Conservation (phyloP, 345 rosid species). For the Erodium maritimum region DNA sequence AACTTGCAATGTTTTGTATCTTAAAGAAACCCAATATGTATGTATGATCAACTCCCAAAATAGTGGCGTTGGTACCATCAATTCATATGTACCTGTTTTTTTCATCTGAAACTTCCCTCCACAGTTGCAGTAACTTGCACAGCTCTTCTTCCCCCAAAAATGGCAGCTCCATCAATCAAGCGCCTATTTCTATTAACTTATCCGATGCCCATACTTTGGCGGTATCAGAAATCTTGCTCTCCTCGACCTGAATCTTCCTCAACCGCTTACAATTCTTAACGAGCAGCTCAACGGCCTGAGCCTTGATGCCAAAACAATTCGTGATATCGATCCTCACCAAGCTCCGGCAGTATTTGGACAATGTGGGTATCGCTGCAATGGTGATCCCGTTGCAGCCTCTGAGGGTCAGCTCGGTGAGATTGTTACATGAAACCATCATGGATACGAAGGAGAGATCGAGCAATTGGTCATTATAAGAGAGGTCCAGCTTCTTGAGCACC, state of each 20-base stretch:
- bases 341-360: constrained; percentile 40
- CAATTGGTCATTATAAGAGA: constrained; percentile 56
- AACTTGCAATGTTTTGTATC: no score
- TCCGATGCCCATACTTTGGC: constrained; percentile 26
- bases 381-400: constrained; percentile 58
- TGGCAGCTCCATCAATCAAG: no score
- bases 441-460: constrained; percentile 57
- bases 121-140: constrained; percentile 5
- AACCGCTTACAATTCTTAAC: constrained; percentile 32
- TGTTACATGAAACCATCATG: constrained; percentile 53
- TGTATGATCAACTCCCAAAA: no score
- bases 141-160: constrained; percentile 2
- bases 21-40: no score
- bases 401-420: constrained; percentile 43
- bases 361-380: constrained; percentile 22
- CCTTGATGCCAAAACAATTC: constrained; percentile 32
- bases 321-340: constrained; percentile 41
- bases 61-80: no score
- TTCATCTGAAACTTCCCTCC: neutral
- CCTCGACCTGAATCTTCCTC: constrained; percentile 48
- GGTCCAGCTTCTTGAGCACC: constrained; percentile 44
- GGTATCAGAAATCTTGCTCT: constrained; percentile 39
- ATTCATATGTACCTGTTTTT: no score
- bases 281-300: constrained; percentile 40
- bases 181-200: constrained; percentile 31